phyloP scores from a whole-genome alignment of 768 basidiomycete genomes.

The Solioccasus polychromus region DNA sequence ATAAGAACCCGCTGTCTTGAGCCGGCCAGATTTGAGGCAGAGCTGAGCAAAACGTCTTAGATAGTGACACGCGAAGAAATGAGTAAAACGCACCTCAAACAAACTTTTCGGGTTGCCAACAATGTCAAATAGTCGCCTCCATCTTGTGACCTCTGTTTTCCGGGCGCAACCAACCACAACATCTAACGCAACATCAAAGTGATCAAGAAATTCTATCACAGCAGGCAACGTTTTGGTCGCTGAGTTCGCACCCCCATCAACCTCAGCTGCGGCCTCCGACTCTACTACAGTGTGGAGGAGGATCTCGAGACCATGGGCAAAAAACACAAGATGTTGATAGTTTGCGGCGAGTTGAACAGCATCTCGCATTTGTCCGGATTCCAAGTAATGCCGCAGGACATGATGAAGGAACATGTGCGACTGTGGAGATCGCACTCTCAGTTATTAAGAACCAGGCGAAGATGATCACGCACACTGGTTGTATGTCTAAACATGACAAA shows the following conservation, averaged over 20 bases:
- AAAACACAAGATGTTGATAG: conserved; percentile 88
- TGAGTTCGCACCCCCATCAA: conserved; percentile 25
- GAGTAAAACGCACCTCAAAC: conserved; percentile 68
- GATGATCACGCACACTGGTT: conserved; percentile 64
- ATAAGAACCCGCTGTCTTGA: conserved; percentile 91
- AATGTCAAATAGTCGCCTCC: conserved; percentile 83
- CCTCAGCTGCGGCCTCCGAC: conserved; percentile 55
- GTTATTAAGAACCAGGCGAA: conserved; percentile 1
- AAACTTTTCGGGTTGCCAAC: conserved; percentile 88
- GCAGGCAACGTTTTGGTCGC: conserved; percentile 48
- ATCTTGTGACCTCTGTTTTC: conserved; percentile 91
- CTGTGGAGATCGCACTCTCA: conserved; percentile 37
- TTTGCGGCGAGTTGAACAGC: conserved; percentile 84
- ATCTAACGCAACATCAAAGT: conserved; percentile 87
- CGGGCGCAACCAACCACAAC: conserved; percentile 95
- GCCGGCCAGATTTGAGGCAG: conserved; percentile 65
- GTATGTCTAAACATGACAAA: conserved; percentile 91
- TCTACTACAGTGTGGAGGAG: conserved; percentile 92
- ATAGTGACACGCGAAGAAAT: too few relatives aligned
- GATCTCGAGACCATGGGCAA: conserved; percentile 91
- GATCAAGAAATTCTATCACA: conserved; percentile 88
- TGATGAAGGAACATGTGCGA: conserved; percentile 94
- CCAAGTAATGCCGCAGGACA: conserved; percentile 80
- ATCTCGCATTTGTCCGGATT: conserved; percentile 56
- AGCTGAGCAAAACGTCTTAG: conserved; percentile 42